A percentile compares a stretch with the other conserved stretches of the same genome.
These are phyloP conservation scores for Exophiala sp. DNA, from an alignment of 2,329 filamentous ascomycete species.

Conservation along the genomic window DNA sequence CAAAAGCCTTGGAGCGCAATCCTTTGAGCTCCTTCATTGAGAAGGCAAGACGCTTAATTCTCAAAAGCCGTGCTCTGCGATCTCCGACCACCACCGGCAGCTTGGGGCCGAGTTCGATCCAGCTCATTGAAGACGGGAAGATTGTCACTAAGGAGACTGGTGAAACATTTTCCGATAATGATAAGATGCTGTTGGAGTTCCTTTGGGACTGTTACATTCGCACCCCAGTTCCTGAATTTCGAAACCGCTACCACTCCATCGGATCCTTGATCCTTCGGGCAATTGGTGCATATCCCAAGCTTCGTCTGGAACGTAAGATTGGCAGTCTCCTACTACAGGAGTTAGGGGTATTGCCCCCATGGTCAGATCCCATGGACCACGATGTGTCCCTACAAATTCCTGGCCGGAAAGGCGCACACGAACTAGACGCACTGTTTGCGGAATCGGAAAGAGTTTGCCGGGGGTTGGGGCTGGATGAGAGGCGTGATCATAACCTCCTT, in stretches of 20 bases:
- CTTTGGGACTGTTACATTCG: slow-evolving; percentile 40
- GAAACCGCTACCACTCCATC: slow-evolving; percentile 30
- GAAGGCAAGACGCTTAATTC: slow-evolving; percentile 41
- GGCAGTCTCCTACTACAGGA: slow-evolving; percentile 54
- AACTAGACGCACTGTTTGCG: slow-evolving; percentile 34
- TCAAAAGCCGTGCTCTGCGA: slow-evolving; percentile 38
- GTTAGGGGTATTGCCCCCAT: slow-evolving; percentile 55
- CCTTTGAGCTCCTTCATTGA: slow-evolving; percentile 41
- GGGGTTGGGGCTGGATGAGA: slow-evolving; percentile 20
- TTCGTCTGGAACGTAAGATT: slow-evolving; percentile 36
- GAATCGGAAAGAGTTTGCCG: slow-evolving; percentile 32
- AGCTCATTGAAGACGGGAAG: slow-evolving; percentile 27
- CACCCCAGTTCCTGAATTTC: slow-evolving; percentile 37
- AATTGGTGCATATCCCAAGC: slow-evolving; percentile 49
- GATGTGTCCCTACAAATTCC: slow-evolving; percentile 14
- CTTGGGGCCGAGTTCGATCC: slow-evolving; percentile 38
- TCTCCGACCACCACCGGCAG: slow-evolving; percentile 40
- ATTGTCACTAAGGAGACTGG: slow-evolving; percentile 31
- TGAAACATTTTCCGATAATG: slow-evolving; percentile 44
- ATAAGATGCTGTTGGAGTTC: slow-evolving; percentile 48
- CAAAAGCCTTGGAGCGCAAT: slow-evolving; percentile 31
- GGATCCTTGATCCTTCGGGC: slow-evolving; percentile 52
- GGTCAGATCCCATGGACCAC: slow-evolving; percentile 42
- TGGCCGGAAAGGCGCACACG: slow-evolving; percentile 9
- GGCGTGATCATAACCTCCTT: slow-evolving; percentile 31